Evolutionary conservation across 1,284 basidiomycete genomes (phyloP), one percentile per base, ranked within the genome.

Genomic region (Marasmius tenuissimus): DNA sequence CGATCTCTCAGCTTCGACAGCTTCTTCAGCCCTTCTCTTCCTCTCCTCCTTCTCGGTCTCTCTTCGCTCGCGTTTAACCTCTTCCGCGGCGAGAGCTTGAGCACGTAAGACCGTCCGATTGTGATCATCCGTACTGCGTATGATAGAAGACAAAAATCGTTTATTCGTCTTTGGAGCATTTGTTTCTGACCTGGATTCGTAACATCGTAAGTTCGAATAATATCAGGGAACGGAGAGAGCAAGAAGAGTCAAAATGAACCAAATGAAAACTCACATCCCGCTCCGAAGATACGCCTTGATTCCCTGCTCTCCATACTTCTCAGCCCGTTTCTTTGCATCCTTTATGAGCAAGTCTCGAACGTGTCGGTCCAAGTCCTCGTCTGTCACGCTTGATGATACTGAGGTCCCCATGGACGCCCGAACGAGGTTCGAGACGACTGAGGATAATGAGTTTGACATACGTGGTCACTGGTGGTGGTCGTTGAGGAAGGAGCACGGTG

Each of bases 91-190:
- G 18, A 84, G 75, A 0, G 90, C 88, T 74, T 97, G 93, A 18
- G 89, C 84, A 48, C 87, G 83, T 9, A 95, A 76, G 18, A 97
- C 79, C 12, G 91, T 87, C 73, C 88, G 87, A 73, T 97, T 97
- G 72, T 97, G 96, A 61, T 95, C 94, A 70, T 96, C 94, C 3
- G 96, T 96, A 65, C 85, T 94, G 63, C 88, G 86, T 60, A 97
- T 95, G 63, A 97, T 93, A 27, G 90, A 89, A 0, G 88, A 85
- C 20, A 97, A 79, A 74, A 97, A 97, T 1, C 93, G 90, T 71
- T 96, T 97, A 78, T 97, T 97, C n/a, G 95, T 75, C 68, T 85
- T 87, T 0, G 92, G 93, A 0, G 85, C 88, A 69, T 88, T 91
- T 60, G 78, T 82, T 65, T 88, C 87, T 6, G 71, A 64, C 27